phyloP scores from a whole-genome alignment of 345 rosid genomes.

The Syzygium aqueum region DNA sequence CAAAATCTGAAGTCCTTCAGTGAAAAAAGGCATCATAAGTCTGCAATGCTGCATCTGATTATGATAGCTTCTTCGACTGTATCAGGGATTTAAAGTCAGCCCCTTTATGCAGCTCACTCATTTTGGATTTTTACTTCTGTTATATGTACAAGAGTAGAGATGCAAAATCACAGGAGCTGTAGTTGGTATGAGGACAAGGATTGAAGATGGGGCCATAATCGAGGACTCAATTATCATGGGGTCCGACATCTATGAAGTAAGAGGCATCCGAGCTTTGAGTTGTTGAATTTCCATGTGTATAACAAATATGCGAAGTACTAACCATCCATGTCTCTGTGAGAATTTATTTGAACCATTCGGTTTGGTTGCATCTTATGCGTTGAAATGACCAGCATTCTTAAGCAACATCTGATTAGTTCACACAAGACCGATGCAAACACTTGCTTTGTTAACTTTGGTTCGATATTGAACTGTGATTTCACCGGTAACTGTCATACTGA shows the following conservation, averaged over 20 bases:
- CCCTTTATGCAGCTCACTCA: neutral
- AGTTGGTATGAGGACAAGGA: slow-evolving; percentile 70
- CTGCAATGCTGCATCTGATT: neutral
- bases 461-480: neutral
- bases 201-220: slow-evolving; percentile 42
- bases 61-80: neutral
- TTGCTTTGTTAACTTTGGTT: neutral
- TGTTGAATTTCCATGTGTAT: neutral
- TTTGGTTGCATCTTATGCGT: neutral
- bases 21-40: neutral
- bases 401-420: neutral
- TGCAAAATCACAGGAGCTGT: slow-evolving; percentile 71
- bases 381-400: neutral
- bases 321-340: neutral
- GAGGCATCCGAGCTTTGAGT: neutral
- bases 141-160: slow-evolving; percentile 34
- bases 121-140: slow-evolving; percentile 1
- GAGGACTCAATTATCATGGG: slow-evolving; percentile 83
- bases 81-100: neutral
- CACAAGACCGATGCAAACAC: neutral
- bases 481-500: neutral
- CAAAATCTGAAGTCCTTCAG: neutral
- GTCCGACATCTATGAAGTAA: slow-evolving; percentile 65
- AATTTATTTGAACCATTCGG: neutral
- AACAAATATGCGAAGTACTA: neutral